Evolutionary conservation across 2,329 filamentous ascomycete genomes (phyloP).

Genomic region (Venturia pyrina): DNA sequence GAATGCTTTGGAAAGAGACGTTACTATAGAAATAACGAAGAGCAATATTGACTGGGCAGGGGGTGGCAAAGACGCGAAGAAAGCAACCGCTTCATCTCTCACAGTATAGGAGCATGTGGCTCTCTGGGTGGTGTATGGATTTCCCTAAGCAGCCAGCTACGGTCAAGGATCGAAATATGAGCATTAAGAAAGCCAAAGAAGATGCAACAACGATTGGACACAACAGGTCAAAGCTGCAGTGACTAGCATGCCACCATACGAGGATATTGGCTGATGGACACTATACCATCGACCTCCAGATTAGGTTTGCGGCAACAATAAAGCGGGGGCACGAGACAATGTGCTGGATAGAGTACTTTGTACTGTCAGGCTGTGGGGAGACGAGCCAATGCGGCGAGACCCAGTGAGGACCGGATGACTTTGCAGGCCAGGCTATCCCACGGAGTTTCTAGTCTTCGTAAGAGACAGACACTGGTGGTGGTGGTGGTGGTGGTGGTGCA

Average conservation of each 20-base stretch:
- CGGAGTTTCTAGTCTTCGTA: too few species aligned
- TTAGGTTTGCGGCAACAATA: neutral
- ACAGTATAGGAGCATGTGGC: neutral
- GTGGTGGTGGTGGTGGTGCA: too few species aligned
- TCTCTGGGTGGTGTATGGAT: neutral
- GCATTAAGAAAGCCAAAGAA: neutral
- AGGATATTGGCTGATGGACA: neutral
- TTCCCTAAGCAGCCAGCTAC: neutral
- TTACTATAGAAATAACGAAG: neutral
- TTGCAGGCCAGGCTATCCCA: too few species aligned
- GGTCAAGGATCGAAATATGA: neutral
- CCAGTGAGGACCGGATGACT: neutral
- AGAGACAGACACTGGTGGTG: too few species aligned
- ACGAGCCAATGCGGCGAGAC: neutral
- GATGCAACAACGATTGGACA: neutral
- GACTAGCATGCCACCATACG: neutral
- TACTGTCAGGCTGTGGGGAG: neutral
- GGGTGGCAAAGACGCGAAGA: neutral
- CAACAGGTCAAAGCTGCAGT: neutral
- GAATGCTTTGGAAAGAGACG: neutral
- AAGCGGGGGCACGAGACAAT: neutral
- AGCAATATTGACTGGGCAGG: neutral
- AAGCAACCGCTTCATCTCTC: neutral
- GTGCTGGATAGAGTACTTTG: slow-evolving; percentile 1
- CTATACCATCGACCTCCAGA: neutral